phyloP scores from a whole-genome alignment of 768 basidiomycete genomes.

The Tricholoma terreum region DNA sequence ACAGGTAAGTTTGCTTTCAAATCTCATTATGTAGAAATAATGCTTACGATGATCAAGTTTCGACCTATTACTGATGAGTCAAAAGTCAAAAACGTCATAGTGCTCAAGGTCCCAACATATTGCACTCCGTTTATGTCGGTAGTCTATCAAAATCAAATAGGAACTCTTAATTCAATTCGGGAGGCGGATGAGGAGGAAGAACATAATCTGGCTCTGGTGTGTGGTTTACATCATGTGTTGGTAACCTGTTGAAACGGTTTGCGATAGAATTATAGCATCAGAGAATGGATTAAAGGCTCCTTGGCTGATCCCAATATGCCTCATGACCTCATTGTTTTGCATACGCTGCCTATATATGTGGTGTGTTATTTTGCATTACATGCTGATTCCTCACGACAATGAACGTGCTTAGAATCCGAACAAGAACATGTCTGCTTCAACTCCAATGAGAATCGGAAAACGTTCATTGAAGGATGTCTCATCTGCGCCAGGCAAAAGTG shows the following conservation, averaged over 20 bases:
- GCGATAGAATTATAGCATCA: not conserved
- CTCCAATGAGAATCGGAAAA: too few species aligned
- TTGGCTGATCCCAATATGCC: not conserved
- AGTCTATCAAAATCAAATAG: constrained; percentile 11
- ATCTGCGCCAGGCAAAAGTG: too few species aligned
- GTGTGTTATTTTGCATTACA: not conserved
- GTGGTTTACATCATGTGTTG: too few species aligned
- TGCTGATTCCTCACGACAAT: too few species aligned
- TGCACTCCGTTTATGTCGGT: not conserved
- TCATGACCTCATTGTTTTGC: not conserved
- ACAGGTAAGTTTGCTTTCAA: constrained; percentile 3
- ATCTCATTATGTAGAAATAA: not conserved
- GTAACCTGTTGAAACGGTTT: too few species aligned
- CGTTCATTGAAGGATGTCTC: too few species aligned
- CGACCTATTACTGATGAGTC: not conserved
- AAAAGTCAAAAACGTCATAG: constrained; percentile 9
- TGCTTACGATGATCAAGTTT: not conserved
- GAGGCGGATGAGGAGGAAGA: not conserved
- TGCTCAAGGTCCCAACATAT: constrained; percentile 4
- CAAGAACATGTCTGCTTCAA: too few species aligned
- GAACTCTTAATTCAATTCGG: not conserved
- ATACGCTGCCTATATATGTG: not conserved
- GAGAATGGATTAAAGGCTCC: constrained; percentile 1
- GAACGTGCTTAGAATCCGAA: too few species aligned
- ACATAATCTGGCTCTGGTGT: not conserved